Conservation (phyloP, 140 eudicot species). For the Anethum foeniculum region DNA sequence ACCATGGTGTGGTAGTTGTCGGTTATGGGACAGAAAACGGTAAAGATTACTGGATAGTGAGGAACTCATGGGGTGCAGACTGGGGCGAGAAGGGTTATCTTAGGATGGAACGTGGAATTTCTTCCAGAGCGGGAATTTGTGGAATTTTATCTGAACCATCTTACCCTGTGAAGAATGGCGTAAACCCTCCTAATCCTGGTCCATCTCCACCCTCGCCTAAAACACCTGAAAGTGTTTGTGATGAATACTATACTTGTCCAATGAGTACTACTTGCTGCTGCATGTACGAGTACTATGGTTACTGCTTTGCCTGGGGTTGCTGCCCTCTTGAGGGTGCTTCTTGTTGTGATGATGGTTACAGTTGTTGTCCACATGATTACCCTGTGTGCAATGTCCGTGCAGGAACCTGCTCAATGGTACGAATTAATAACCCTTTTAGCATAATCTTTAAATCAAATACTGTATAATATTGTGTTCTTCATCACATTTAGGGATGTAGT, state of each 20-base stretch:
- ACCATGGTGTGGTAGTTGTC: slow-evolving; percentile 65
- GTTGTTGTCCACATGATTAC: slow-evolving; percentile 81
- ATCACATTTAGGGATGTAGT: neutral
- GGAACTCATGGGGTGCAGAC: slow-evolving; percentile 66
- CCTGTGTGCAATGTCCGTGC: slow-evolving; percentile 46
- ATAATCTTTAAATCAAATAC: neutral
- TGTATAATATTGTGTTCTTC: neutral
- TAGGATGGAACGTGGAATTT: slow-evolving; percentile 53
- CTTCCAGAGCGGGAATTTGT: slow-evolving; percentile 30
- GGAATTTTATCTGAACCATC: slow-evolving; percentile 70
- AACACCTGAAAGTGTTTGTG: slow-evolving; percentile 46
- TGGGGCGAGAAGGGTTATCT: slow-evolving; percentile 79
- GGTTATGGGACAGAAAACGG: slow-evolving; percentile 63
- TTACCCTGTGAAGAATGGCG: slow-evolving; percentile 51
- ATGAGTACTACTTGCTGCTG: slow-evolving; percentile 67
- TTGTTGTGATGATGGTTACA: slow-evolving; percentile 66
- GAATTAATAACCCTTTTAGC: neutral
- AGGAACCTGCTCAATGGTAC: slow-evolving; percentile 64
- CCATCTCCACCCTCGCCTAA: slow-evolving; percentile 78
- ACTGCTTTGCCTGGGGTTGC: slow-evolving; percentile 76
- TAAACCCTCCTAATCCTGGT: slow-evolving; percentile 72
- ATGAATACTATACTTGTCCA: slow-evolving; percentile 50
- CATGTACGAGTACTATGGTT: slow-evolving; percentile 34
- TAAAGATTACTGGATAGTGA: slow-evolving; percentile 66
- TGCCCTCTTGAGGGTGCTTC: slow-evolving; percentile 72